Evolutionary conservation across 805 yeast genomes (phyloP), one percentile per base, ranked within the genome.

Genomic region (Dipodascopsis tothii): DNA sequence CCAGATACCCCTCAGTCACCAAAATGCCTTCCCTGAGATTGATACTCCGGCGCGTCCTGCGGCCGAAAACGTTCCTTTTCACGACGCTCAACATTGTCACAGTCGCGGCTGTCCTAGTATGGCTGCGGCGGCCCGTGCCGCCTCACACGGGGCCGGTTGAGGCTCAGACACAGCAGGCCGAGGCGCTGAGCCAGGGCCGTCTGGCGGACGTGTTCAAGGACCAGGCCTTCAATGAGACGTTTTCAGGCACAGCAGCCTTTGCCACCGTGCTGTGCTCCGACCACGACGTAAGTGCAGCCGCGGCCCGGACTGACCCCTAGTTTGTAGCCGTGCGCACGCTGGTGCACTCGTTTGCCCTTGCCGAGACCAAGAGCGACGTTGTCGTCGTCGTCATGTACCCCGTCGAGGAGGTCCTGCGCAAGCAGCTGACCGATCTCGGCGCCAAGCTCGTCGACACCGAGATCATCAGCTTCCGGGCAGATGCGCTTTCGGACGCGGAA

Each of bases 361-460:
- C 48, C 11, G 32, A 34, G 11, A 39, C 52, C 3, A 5, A 6
- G 18, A 39, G 41, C 6, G 52, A 49, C 21, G 33, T 49, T 14
- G 32, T 47, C 6, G 45, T 49, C 14, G 27, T 49, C 17, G 39
- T 47, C 7, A 43, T 49, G 51, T 22, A 30, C 6, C 28, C 45
- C 17, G 32, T 49, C 4, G 9, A 21, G 3, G 53, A 49, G 3
- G 36, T 23, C 16, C 36, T 44, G 25, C 39, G 52, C 4, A 34
- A 41, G 9, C 42, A 49, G 38, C 35, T 49, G 16, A 37, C 38
- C 9, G 30, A 37, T 19, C 36, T 49, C 4, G 53, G 53, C 3
- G 53, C 51, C 4, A 49, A 43, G n/a, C 23, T 49, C 25, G 51
- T 49, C 19, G 53, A 49, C 20, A 43, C 51, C 9, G 36, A 35